A percentile compares a stretch with the other conserved stretches of the same genome.
phyloP scores from a whole-genome alignment of 73 alveolate genomes.

The Stentor coeruleus region DNA sequence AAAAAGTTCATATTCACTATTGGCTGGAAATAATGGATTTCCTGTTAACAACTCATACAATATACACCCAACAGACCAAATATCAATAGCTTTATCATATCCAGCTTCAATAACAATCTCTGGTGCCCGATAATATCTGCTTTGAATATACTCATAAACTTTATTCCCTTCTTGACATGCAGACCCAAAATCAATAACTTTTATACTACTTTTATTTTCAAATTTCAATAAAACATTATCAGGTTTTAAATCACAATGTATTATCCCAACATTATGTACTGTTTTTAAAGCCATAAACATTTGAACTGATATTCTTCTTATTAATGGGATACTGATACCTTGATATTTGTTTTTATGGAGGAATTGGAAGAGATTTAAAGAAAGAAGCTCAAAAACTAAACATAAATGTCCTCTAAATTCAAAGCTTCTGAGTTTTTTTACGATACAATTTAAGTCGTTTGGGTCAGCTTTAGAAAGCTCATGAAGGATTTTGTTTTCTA shows the following conservation, averaged over 20 bases:
- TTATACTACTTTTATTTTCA: slow-evolving; percentile 57
- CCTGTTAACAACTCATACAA: slow-evolving; percentile 32
- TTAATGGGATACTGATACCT: background rate
- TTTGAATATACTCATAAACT: slow-evolving; percentile 48
- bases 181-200: slow-evolving; percentile 85
- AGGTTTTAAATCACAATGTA: slow-evolving; percentile 91
- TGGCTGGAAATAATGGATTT: slow-evolving; percentile 27
- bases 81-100: slow-evolving; percentile 64
- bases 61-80: slow-evolving; percentile 76
- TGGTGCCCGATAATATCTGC: slow-evolving; percentile 59
- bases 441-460: background rate
- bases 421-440: background rate
- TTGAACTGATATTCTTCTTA: slow-evolving; percentile 28
- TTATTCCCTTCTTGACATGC: slow-evolving; percentile 55
- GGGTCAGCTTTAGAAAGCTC: background rate
- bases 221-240: slow-evolving; percentile 74
- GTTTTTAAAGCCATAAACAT: slow-evolving; percentile 61
- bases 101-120: slow-evolving; percentile 49
- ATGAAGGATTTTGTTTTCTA: background rate
- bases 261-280: slow-evolving; percentile 51
- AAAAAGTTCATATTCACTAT: slow-evolving; percentile 23
- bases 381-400: background rate
- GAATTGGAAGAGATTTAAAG: background rate
- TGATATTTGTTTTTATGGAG: background rate
- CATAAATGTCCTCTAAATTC: background rate